Conservation (phyloP, 768 basidiomycete species). For the Antrodiella citrinella region DNA sequence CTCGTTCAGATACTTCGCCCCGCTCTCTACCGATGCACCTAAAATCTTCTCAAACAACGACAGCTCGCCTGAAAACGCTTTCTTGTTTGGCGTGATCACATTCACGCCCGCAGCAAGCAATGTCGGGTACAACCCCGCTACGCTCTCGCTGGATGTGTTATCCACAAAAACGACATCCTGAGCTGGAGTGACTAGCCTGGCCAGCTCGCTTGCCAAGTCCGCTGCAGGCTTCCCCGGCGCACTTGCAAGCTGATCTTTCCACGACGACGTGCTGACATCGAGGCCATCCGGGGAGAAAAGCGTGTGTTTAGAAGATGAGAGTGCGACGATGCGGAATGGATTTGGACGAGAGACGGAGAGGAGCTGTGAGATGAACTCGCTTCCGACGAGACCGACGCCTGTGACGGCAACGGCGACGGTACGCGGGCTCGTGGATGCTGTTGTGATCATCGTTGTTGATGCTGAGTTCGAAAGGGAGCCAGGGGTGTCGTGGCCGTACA, state of each 20-base stretch:
- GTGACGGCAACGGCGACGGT: slow-evolving; percentile 62
- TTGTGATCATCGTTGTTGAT: neutral
- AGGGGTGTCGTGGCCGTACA: neutral
- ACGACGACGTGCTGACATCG: slow-evolving; percentile 29
- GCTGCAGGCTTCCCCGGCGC: slow-evolving; percentile 15
- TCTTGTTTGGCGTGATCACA: slow-evolving; percentile 97
- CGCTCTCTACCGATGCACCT: slow-evolving; percentile 44
- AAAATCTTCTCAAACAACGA: slow-evolving; percentile 64
- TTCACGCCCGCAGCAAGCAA: slow-evolving; percentile 74
- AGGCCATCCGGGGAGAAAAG: slow-evolving; percentile 45
- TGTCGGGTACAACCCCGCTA: slow-evolving; percentile 75
- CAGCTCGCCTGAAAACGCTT: slow-evolving; percentile 76
- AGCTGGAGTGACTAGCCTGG: slow-evolving; percentile 34
- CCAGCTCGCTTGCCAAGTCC: slow-evolving; percentile 35
- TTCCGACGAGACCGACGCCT: slow-evolving; percentile 90
- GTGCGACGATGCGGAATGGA: slow-evolving; percentile 58
- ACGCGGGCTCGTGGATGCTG: slow-evolving; percentile 9
- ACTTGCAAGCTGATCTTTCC: slow-evolving; percentile 22
- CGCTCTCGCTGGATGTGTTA: slow-evolving; percentile 80
- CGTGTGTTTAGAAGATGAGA: slow-evolving; percentile 59
- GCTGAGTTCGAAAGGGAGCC: neutral
- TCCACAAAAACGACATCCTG: slow-evolving; percentile 73
- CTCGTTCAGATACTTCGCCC: slow-evolving; percentile 75
- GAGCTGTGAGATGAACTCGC: slow-evolving; percentile 79
- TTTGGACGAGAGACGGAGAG: slow-evolving; percentile 48